Conservation (phyloP, 352 stramenopile genomes). For the Phytophthora litchii region DNA sequence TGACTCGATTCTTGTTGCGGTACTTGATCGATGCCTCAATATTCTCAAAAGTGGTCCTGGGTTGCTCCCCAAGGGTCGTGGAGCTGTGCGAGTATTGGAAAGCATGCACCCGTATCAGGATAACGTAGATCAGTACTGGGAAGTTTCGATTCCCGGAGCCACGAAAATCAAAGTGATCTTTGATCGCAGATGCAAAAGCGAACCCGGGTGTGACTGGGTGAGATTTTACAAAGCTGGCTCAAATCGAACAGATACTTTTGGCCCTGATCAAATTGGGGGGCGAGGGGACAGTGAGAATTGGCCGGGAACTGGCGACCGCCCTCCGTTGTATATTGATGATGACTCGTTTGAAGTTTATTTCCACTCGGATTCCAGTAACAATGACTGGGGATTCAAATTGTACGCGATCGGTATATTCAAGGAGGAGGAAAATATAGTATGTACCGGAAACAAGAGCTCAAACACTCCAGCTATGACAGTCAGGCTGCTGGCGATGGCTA, state of each 20-base stretch:
- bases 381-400: conserved; percentile 92
- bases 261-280: conserved; percentile 67
- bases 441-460: background rate
- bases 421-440: conserved; percentile 19
- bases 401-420: conserved; percentile 74
- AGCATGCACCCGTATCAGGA: conserved; percentile 75
- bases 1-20: conserved; percentile 17
- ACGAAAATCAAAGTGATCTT: conserved; percentile 72
- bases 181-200: conserved; percentile 74
- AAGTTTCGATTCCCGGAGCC: conserved; percentile 69
- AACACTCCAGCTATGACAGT: conserved; percentile 21
- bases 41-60: conserved; percentile 33
- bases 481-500: conserved; percentile 37
- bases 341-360: conserved; percentile 85
- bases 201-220: conserved; percentile 68
- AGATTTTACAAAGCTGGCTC: conserved; percentile 71
- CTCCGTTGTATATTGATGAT: conserved; percentile 73
- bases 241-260: conserved; percentile 49
- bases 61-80: conserved; percentile 49
- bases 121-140: conserved; percentile 73
- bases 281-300: conserved; percentile 76
- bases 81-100: conserved; percentile 61
- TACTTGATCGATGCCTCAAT: conserved; percentile 42
- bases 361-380: conserved; percentile 79
- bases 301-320: conserved; percentile 65